phyloP scores from a whole-genome alignment of 129 eudicot genomes.

The Calendula officinalis region DNA sequence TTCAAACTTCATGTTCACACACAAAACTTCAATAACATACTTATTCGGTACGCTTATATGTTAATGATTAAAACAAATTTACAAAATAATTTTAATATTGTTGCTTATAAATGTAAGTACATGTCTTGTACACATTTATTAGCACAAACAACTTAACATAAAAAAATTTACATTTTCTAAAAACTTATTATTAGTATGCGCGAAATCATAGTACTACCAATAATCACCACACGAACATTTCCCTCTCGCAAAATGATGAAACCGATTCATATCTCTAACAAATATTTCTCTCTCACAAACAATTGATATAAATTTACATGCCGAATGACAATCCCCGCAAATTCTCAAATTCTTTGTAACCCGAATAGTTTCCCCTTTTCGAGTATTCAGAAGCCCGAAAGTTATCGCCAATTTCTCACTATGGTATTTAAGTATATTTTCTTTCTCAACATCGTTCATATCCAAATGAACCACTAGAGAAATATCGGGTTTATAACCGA shows the following conservation, averaged over 20 bases:
- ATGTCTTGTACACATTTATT: not conserved
- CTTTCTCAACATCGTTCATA: constrained; percentile 40
- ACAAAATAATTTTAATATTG: too few species aligned
- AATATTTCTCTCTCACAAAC: constrained; percentile 33
- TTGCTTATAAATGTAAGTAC: too few species aligned
- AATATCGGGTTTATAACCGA: constrained; percentile 44
- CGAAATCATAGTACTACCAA: constrained; percentile 26
- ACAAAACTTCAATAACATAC: not conserved
- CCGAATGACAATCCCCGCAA: constrained; percentile 49
- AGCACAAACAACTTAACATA: not conserved
- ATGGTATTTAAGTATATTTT: constrained; percentile 42
- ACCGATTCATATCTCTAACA: constrained; percentile 46
- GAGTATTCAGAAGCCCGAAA: constrained; percentile 40
- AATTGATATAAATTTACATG: constrained; percentile 37
- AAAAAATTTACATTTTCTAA: not conserved
- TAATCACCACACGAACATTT: constrained; percentile 52
- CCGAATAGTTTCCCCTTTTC: constrained; percentile 34
- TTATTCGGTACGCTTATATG: too few species aligned
- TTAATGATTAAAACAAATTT: too few species aligned
- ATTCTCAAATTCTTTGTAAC: constrained; percentile 48
- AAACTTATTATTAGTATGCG: too few species aligned
- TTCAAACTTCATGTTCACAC: not conserved
- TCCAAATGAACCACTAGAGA: constrained; percentile 35
- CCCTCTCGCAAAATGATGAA: constrained; percentile 43
- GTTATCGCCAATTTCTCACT: constrained; percentile 51